Conservation (phyloP, 768 basidiomycete species). For the Plicaturopsis crispa region DNA sequence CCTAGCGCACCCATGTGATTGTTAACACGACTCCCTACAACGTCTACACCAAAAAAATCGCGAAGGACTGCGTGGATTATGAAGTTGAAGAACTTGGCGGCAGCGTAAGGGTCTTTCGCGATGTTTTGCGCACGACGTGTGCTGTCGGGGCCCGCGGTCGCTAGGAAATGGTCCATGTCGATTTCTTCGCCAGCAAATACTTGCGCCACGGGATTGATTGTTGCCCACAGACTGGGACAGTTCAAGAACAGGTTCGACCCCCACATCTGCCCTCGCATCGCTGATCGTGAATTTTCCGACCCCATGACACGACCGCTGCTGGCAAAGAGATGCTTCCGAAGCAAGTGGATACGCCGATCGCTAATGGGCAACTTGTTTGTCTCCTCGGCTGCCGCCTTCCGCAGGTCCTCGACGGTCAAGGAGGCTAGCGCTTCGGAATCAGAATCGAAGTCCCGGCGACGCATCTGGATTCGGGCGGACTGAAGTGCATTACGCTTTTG, state of each 20-base stretch:
- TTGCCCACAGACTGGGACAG: conserved; percentile 33
- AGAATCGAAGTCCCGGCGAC: conserved; percentile 11
- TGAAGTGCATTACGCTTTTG: conserved; percentile 18
- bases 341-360: conserved; percentile 17
- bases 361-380: conserved; percentile 8
- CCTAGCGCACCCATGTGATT: conserved; percentile 23
- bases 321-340: conserved; percentile 19
- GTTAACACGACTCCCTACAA: conserved; percentile 1
- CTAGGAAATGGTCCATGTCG: conserved; percentile 29
- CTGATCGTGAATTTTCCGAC: conserved; percentile 21
- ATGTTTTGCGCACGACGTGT: conserved; percentile 17
- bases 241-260: conserved; percentile 18
- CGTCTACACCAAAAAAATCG: conserved; percentile 23
- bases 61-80: conserved; percentile 23
- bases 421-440: conserved; percentile 14
- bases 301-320: conserved; percentile 18
- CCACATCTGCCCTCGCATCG: conserved; percentile 27
- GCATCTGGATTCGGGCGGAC: conserved; percentile 27
- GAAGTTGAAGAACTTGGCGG: conserved; percentile 33
- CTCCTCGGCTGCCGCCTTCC: conserved; percentile 28
- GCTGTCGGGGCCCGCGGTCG: conserved; percentile 15
- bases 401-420: conserved; percentile 21
- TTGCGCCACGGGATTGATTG: conserved; percentile 38
- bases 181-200: conserved; percentile 35
- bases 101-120: conserved; percentile 30